Conservation (phyloP, 768 basidiomycete species). For the Tricholomella constricta region DNA sequence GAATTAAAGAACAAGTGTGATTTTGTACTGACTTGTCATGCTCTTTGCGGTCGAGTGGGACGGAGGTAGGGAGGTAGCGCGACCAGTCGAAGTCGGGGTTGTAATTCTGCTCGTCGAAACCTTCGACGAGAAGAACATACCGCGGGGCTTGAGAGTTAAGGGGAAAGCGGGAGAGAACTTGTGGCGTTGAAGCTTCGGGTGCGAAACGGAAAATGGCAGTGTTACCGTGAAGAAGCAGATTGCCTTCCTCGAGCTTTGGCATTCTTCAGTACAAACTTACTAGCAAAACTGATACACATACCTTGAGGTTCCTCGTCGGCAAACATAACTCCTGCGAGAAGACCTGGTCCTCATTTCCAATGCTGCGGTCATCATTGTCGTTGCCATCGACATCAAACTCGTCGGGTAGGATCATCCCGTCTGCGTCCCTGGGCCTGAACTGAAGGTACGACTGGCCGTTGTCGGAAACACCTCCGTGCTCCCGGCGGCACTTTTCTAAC, state of each 20-base stretch:
- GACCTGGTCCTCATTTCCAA: conserved; percentile 28
- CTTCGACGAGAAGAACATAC: conserved; percentile 45
- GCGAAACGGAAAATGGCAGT: conserved; percentile 46
- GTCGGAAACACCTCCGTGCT: conserved; percentile 33
- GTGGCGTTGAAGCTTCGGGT: conserved; percentile 22
- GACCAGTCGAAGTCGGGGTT: conserved; percentile 54
- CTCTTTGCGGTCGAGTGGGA: conserved; percentile 43
- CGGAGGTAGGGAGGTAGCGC: conserved; percentile 43
- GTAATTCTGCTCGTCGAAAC: conserved; percentile 36
- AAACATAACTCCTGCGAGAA: conserved; percentile 39
- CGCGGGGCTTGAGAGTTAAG: conserved; percentile 37
- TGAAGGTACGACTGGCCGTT: conserved; percentile 33
- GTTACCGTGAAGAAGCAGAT: conserved; percentile 41
- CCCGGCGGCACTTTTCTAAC: conserved; percentile 41
- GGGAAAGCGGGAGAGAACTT: conserved; percentile 37
- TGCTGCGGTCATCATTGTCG: conserved; percentile 22
- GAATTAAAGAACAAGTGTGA: not conserved
- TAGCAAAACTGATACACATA: conserved; percentile 18
- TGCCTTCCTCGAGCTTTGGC: conserved; percentile 40
- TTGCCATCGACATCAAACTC: conserved; percentile 21
- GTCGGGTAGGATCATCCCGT: conserved; percentile 20
- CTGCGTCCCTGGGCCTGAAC: conserved; percentile 28
- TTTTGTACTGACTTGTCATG: conserved; percentile 42
- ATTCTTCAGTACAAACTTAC: not conserved
- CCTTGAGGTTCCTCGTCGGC: conserved; percentile 41